Percentiles rank a stretch among this genome's conserved stretches.
Evolutionary conservation across 2,329 filamentous ascomycete species (phyloP).

Genomic region (Incumbomyces lentus): DNA sequence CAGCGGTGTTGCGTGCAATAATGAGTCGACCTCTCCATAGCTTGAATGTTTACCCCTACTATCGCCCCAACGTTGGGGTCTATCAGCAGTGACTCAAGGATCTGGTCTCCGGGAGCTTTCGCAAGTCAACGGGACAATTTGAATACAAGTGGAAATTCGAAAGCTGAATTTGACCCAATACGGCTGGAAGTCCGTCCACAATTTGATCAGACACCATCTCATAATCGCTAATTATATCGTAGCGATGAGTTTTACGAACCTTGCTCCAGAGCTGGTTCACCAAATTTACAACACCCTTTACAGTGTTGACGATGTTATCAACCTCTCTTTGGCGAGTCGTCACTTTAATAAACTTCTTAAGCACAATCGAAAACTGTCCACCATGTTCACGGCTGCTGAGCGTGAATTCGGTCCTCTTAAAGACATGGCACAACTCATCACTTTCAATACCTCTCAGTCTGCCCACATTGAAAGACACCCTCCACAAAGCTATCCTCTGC

Average conservation of each 20-base stretch:
- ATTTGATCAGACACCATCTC: background rate
- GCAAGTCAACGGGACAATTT: constrained; percentile 8
- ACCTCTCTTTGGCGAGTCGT: constrained; percentile 44
- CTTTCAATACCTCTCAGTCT: constrained; percentile 50
- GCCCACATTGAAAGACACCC: constrained; percentile 44
- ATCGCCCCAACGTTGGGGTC: constrained; percentile 49
- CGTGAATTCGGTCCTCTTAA: constrained; percentile 47
- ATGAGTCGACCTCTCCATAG: background rate
- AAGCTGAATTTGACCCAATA: constrained; percentile 4
- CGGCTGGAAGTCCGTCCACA: background rate
- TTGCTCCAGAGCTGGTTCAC: constrained; percentile 49
- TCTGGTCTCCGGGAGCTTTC: constrained; percentile 21
- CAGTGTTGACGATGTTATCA: constrained; percentile 43
- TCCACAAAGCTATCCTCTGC: constrained; percentile 44
- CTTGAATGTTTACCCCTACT: constrained; percentile 17
- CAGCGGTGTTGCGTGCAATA: background rate
- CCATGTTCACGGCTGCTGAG: constrained; percentile 45
- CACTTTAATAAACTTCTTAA: constrained; percentile 44
- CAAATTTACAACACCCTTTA: constrained; percentile 46
- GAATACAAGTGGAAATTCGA: background rate
- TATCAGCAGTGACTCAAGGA: constrained; percentile 30
- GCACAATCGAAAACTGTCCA: constrained; percentile 44
- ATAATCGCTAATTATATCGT: background rate
- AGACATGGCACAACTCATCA: constrained; percentile 50
- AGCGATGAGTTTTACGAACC: constrained; percentile 43